Evolutionary conservation across 208 protist species (phyloP).

Genomic region (Trichomonas vaginalis): DNA sequence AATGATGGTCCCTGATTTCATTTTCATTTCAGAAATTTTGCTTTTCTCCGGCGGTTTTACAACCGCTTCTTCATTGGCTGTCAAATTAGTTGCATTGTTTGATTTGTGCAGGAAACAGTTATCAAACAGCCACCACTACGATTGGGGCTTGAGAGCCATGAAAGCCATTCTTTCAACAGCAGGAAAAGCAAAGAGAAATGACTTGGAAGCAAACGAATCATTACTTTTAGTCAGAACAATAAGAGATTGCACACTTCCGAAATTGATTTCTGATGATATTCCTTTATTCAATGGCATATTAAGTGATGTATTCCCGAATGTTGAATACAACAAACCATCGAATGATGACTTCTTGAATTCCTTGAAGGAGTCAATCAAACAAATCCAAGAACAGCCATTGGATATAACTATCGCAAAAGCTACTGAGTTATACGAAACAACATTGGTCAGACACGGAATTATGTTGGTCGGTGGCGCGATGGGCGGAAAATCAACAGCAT

Average conservation of each 20-base stretch:
- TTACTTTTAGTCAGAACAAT: conserved; percentile 72
- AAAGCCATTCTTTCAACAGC: conserved; percentile 87
- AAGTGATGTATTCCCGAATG: conserved; percentile 47
- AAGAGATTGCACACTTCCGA: conserved; percentile 44
- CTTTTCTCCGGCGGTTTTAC: conserved; percentile 89
- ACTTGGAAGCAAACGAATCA: conserved; percentile 67
- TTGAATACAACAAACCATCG: conserved; percentile 28
- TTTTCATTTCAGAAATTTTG: conserved; percentile 87
- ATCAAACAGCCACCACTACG: conserved; percentile 78
- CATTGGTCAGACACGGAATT: conserved; percentile 81
- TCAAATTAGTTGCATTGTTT: conserved; percentile 88
- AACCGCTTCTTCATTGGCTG: conserved; percentile 64
- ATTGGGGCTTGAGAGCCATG: conserved; percentile 91
- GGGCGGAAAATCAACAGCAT: conserved; percentile 49
- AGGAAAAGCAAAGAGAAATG: conserved; percentile 69
- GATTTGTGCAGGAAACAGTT: conserved; percentile 84
- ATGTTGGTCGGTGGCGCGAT: conserved; percentile 83
- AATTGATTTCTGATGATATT: conserved; percentile 55
- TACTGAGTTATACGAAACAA: conserved; percentile 69
- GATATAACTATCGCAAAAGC: conserved; percentile 22
- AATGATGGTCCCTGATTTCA: conserved; percentile 94
- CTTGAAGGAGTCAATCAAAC: conserved; percentile 11
- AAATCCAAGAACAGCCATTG: neutral
- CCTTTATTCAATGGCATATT: conserved; percentile 81
- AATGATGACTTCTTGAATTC: conserved; percentile 23